phyloP scores from a whole-genome alignment of 116 monocot species.

The Dioscorea cayenensis region DNA sequence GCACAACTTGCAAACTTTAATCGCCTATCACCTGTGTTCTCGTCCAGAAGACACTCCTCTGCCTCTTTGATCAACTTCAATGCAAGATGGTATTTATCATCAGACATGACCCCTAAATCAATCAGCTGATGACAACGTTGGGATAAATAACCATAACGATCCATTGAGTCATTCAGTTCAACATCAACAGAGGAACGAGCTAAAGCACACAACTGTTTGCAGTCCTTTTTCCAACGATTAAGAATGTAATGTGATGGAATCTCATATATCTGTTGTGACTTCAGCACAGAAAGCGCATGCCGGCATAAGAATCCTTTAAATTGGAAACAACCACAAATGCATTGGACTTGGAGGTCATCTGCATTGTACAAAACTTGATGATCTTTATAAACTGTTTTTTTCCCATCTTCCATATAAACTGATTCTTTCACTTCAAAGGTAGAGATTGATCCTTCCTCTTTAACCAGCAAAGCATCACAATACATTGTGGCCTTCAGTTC shows the following conservation, averaged over 20 bases:
- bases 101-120: conserved; percentile 15
- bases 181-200: conserved; percentile 9
- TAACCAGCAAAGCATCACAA: conserved; percentile 12
- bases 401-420: conserved; percentile 18
- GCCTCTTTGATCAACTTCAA: conserved; percentile 16
- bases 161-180: not conserved
- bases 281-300: conserved; percentile 21
- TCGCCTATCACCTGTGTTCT: conserved; percentile 2
- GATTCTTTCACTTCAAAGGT: conserved; percentile 21
- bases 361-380: conserved; percentile 19
- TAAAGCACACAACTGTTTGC: conserved; percentile 13
- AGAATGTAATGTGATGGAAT: conserved; percentile 15
- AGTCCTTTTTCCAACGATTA: conserved; percentile 28
- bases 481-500: conserved; percentile 24
- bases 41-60: conserved; percentile 17
- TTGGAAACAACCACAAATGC: conserved; percentile 20
- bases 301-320: conserved; percentile 23
- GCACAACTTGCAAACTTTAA: conserved; percentile 17
- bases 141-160: conserved; percentile 6
- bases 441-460: conserved; percentile 2
- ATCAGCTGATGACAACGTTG: conserved; percentile 9
- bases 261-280: conserved; percentile 17
- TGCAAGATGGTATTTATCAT: conserved; percentile 16
- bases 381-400: conserved; percentile 8
- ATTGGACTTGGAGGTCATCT: conserved; percentile 6